Conservation (phyloP, 306 rosid species). For the Rosa rugosa region DNA sequence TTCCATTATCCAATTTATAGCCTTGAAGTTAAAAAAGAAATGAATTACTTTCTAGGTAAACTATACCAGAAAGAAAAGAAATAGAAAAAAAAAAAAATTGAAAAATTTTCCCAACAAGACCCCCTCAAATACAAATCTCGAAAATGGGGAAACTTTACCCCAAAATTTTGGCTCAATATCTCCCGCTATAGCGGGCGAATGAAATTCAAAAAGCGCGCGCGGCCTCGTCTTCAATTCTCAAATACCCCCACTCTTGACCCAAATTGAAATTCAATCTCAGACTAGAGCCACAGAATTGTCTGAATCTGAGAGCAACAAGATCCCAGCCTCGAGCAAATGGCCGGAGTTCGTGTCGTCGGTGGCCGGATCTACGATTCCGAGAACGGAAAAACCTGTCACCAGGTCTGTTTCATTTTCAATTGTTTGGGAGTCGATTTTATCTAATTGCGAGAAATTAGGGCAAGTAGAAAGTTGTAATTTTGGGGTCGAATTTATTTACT, state of each 20-base stretch:
- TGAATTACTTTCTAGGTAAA: too few species aligned
- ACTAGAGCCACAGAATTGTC: background rate
- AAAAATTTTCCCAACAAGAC: too few species aligned
- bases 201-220: background rate
- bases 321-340: slow-evolving; percentile 17
- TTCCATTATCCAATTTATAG: too few species aligned
- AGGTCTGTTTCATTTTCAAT: slow-evolving; percentile 28
- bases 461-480: background rate
- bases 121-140: too few species aligned
- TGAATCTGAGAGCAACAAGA: background rate
- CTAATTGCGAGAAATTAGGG: background rate
- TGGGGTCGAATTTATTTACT: background rate
- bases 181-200: too few species aligned
- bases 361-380: slow-evolving; percentile 55
- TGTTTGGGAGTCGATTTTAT: background rate
- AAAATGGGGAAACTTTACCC: too few species aligned
- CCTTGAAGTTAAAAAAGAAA: too few species aligned
- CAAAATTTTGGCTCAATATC: too few species aligned
- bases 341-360: slow-evolving; percentile 42
- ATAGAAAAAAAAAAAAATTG: too few species aligned
- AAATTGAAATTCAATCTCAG: background rate
- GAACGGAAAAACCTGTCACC: slow-evolving; percentile 65
- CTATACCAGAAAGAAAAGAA: too few species aligned
- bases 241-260: background rate
- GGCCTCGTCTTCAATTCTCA: background rate